These are phyloP conservation scores for Zychaea mexicana DNA, from an alignment of 371 early-diverging fungal species.

Conservation along the genomic window DNA sequence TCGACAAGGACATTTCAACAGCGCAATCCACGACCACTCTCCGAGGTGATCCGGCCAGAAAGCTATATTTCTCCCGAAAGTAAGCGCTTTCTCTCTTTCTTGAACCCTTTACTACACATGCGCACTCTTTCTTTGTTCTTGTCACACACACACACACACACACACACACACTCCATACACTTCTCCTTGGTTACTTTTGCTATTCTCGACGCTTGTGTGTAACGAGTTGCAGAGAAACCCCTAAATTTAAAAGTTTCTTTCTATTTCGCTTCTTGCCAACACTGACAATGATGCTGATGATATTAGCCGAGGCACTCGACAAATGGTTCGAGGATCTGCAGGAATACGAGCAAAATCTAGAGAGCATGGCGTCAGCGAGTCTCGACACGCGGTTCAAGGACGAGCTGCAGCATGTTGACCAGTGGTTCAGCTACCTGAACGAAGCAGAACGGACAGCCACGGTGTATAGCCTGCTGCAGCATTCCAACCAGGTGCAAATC, in stretches of 20 bases:
- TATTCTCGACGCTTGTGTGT: not conserved
- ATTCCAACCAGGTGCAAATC: constrained; percentile 88
- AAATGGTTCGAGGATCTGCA: constrained; percentile 90
- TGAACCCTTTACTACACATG: not conserved
- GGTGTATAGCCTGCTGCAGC: constrained; percentile 87
- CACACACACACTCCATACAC: not conserved
- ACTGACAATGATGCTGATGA: not conserved
- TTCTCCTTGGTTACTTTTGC: not conserved
- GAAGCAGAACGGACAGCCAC: constrained; percentile 93
- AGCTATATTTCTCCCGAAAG: constrained; percentile 42
- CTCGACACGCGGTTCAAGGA: constrained; percentile 62
- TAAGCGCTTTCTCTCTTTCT: constrained; percentile 15
- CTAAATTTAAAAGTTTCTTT: not conserved
- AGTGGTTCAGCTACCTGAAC: constrained; percentile 90
- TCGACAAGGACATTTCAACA: constrained; percentile 10
- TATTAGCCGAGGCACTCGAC: constrained; percentile 77
- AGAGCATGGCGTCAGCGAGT: constrained; percentile 92
- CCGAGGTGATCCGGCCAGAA: constrained; percentile 41
- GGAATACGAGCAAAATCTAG: constrained; percentile 88
- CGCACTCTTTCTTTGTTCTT: not conserved
- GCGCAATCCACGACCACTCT: constrained; percentile 35
- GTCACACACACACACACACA: not conserved
- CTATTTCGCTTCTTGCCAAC: no score
- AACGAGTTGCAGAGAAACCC: not conserved
- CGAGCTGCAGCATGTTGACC: constrained; percentile 90